Base-by-base conservation (phyloP, 2,329 filamentous ascomycete genomes). In the Monilinia fructicola region DNA sequence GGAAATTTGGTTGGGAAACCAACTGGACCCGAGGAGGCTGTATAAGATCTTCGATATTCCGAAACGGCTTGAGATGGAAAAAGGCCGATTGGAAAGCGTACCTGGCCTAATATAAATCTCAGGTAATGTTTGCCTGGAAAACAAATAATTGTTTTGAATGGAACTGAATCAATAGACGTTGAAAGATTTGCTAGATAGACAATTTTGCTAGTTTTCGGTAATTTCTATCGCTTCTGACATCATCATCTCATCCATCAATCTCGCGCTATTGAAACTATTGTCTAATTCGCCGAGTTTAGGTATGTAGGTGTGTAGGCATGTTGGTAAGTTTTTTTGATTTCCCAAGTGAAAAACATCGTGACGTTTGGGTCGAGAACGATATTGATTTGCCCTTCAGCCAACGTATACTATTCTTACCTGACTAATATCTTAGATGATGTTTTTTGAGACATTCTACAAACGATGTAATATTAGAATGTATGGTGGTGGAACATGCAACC, bases 381-480 rank as follows among this genome's bases (percentile, higher is more conserved):
- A 31, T 40, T 44, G 44, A 60, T 53, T 60, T 53, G 40, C 46
- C 35, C 6, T 65, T 31, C 54, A 23, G 54, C 40, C 18, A 48
- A 31, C 28, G 42, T 56, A 21, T 31, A 35, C 44, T 65, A 42
- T 53, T 52, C 54, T 65, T 59, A 65, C 54, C 46, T 42, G 35
- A 65, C 54, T 65, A 59, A 65, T 35, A 26, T 18, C 35, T 65
- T 28, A 9, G 28, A 16, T 48, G 26, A 46, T 28, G 48, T 35
- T 46, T 61, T 61, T 66, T 66, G 48, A 66, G 63, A 65, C 63
- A 65, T 65, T 60, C 54, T 53, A 44, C 23, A 60, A n/a, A 60
- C 44, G n/a, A 60, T 60, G 42, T 60, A 60, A 60, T 60, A 42
- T 38, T 28, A 48, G 42, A 38, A 23, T 35, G 56, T 48, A 59